These are phyloP conservation scores for Claviceps spartinae DNA, from an alignment of 2,329 filamentous ascomycete species.

Conservation along the genomic window DNA sequence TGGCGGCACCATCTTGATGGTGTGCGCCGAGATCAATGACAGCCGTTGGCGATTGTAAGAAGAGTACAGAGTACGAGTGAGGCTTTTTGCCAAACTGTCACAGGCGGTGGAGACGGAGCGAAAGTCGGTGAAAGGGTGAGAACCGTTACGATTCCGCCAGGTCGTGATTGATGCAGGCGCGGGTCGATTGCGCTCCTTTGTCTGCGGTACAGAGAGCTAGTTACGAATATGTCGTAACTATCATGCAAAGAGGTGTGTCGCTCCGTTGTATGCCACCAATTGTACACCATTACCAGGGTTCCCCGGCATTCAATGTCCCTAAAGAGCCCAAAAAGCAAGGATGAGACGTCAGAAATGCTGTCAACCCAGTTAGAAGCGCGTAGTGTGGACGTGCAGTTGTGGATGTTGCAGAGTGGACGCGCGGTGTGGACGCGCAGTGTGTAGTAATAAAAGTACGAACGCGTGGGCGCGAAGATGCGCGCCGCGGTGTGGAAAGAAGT, in stretches of 20 bases:
- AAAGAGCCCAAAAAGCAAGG: neutral
- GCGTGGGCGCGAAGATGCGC: no score
- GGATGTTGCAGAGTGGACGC: neutral
- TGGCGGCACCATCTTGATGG: slow-evolving; percentile 35
- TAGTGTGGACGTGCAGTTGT: neutral
- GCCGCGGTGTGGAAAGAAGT: no score
- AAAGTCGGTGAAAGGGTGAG: neutral
- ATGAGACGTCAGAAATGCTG: neutral
- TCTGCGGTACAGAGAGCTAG: neutral
- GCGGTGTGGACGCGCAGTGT: neutral
- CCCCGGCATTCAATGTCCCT: neutral
- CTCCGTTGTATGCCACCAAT: neutral
- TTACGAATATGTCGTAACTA: neutral
- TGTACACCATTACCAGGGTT: neutral
- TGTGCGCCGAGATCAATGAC: neutral
- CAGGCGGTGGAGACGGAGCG: neutral
- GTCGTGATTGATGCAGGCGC: neutral
- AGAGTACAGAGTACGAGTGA: neutral
- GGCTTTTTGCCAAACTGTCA: neutral
- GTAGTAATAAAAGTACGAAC: no score
- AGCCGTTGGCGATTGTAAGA: neutral
- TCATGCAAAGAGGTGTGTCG: neutral
- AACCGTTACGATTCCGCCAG: neutral
- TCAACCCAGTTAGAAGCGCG: neutral
- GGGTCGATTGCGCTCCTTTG: neutral